Conservation (phyloP, 2,329 filamentous ascomycete genomes). For the Penicillium sp. region DNA sequence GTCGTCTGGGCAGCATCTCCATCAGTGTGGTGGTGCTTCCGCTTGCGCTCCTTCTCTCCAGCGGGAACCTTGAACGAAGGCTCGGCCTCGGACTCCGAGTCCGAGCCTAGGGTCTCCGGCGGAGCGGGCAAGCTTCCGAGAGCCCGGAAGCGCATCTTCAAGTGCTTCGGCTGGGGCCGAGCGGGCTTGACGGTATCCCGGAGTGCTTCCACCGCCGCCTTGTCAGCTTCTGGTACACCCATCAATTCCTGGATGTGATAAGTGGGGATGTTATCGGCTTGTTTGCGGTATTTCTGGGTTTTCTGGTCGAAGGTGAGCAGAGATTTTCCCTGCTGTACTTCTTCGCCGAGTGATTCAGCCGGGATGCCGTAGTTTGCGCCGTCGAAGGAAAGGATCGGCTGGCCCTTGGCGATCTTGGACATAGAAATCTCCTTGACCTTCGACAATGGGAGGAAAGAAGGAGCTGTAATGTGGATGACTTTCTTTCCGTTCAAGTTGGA, state of each 20-base stretch:
- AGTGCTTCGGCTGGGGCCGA: constrained; percentile 42
- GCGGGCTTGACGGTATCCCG: constrained; percentile 36
- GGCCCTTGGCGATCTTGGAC: constrained; percentile 41
- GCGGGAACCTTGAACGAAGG: constrained; percentile 33
- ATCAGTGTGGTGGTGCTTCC: constrained; percentile 38
- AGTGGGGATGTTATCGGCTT: constrained; percentile 29
- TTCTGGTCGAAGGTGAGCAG: constrained; percentile 40
- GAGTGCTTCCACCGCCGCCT: constrained; percentile 24
- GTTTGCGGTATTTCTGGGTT: constrained; percentile 35
- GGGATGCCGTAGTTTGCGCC: constrained; percentile 46
- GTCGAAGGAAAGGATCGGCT: constrained; percentile 44
- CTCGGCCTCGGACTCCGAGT: constrained; percentile 39
- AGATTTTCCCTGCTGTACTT: constrained; percentile 29
- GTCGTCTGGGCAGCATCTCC: constrained; percentile 25
- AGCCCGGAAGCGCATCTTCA: constrained; percentile 49
- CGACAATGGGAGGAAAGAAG: constrained; percentile 44
- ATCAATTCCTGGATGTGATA: constrained; percentile 41
- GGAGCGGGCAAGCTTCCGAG: constrained; percentile 37
- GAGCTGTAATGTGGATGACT: constrained; percentile 51
- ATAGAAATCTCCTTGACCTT: constrained; percentile 48
- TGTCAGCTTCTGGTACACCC: constrained; percentile 31
- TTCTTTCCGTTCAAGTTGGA: constrained; percentile 47
- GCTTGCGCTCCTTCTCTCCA: constrained; percentile 39
- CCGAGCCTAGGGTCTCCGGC: constrained; percentile 38
- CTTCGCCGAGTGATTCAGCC: constrained; percentile 31